Base-by-base conservation (phyloP, 345 rosid genomes). In the Noccaea bulbosa region DNA sequence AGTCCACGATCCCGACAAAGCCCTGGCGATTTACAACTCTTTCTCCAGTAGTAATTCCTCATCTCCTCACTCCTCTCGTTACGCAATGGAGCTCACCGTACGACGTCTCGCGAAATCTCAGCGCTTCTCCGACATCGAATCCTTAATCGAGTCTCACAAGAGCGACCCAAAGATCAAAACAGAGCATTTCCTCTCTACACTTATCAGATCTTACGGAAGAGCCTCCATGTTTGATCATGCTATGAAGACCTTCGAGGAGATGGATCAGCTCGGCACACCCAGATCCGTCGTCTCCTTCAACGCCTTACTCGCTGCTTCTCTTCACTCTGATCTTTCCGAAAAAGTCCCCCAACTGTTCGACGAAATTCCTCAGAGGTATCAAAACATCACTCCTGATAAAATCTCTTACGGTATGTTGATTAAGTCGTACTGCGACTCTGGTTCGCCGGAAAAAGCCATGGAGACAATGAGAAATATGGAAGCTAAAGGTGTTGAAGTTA, bases 151-250 rank as follows among this genome's bases (percentile, higher is more conserved):
- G 66, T 78, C 98, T 50, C 94, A 81, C 75, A 89, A 89, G 48
- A 50, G 63, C 14, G 85, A 81, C 68, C 82, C 92, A 57, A 76
- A 76, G 48, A 80, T 84, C 74, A 79, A 78, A 56, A 76, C 87
- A 53, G 98, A 92, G 66, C 65, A 86, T 40, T 89, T 73, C 72
- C 84, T 86, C 53, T 80, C 82, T 40, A 79, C 86, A 11, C 79
- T 92, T 7, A 89, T 92, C 77, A 82, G 96, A 55, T 92, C 96
- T 49, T 89, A 89, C 37, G 93, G 96, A 45, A 45, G 67, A 60
- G 91, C 88, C 4, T 85, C 89, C 15, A 84, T 88, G 94, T 78
- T 86, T 59, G 85, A 82, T 46, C 85, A 86, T 24, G 89, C 91
- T 14, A 50, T 84, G 60, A 73, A 55, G 48, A 79, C 83, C 5